Evolutionary conservation across 257 asterid genomes (phyloP).

Genomic region (Nemophila menziesii): DNA sequence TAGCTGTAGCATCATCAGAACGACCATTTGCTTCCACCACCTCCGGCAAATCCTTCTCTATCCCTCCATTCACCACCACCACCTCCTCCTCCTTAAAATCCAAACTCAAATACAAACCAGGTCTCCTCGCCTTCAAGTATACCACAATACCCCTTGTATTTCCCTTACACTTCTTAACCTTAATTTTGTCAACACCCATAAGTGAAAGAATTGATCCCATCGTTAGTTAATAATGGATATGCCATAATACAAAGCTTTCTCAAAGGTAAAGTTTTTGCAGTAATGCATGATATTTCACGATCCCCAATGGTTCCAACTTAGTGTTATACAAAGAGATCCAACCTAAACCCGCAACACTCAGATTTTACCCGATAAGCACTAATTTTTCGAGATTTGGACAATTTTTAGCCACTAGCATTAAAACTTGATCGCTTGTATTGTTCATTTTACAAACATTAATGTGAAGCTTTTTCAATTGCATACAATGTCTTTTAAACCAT

Average conservation of each 20-base stretch:
- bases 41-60: constrained; percentile 35
- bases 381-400: constrained; percentile 54
- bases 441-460: constrained; percentile 93
- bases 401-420: constrained; percentile 55
- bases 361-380: constrained; percentile 80
- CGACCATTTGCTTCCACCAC: constrained; percentile 10
- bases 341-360: constrained; percentile 40
- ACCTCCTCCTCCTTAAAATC: constrained; percentile 64
- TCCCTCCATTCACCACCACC: too few relatives aligned
- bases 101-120: constrained; percentile 42
- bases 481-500: constrained; percentile 64
- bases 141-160: constrained; percentile 50
- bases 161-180: constrained; percentile 72
- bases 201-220: constrained; percentile 67
- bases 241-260: constrained; percentile 86
- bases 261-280: constrained; percentile 48
- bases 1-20: too few relatives aligned
- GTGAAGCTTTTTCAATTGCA: constrained; percentile 71
- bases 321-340: constrained; percentile 57
- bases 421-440: constrained; percentile 68
- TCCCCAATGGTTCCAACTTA: constrained; percentile 77
- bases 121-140: constrained; percentile 59
- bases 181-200: constrained; percentile 77
- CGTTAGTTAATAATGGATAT: constrained; percentile 58
- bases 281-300: constrained; percentile 61